phyloP scores from a whole-genome alignment of 192 early-diverging fungal species.

The Entomortierella parvispora region DNA sequence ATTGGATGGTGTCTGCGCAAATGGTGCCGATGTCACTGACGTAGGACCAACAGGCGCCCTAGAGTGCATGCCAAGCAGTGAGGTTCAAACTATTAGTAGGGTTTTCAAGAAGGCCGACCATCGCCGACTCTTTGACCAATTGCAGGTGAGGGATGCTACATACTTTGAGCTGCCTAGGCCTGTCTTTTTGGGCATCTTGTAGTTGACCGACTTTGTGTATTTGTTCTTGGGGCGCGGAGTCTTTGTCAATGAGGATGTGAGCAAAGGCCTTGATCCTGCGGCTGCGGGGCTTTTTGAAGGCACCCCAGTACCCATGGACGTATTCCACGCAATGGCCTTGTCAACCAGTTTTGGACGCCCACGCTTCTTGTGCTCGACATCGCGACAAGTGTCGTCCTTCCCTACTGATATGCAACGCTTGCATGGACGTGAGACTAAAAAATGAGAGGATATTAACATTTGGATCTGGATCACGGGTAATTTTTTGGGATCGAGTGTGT shows the following conservation, averaged over 20 bases:
- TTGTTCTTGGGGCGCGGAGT: conserved; percentile 35
- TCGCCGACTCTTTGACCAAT: too few species aligned
- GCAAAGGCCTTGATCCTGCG: neutral
- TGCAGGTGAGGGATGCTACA: too few species aligned
- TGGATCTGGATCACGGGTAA: neutral
- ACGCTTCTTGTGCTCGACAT: conserved; percentile 89
- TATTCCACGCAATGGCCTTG: conserved; percentile 58
- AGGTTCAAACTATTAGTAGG: too few species aligned
- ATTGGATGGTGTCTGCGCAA: neutral
- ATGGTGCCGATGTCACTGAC: too few species aligned
- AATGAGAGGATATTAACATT: neutral
- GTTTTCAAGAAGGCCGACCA: too few species aligned
- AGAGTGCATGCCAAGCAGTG: too few species aligned
- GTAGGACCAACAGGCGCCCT: too few species aligned
- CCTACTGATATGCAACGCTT: conserved; percentile 78
- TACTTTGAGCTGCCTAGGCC: conserved; percentile 12
- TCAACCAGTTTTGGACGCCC: conserved; percentile 84
- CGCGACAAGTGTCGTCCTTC: conserved; percentile 83
- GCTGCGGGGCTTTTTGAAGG: conserved; percentile 7
- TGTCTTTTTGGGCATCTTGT: conserved; percentile 41
- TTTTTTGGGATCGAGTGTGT: neutral
- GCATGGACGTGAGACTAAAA: conserved; percentile 77
- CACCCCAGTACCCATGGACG: conserved; percentile 22
- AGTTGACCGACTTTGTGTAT: conserved; percentile 43
- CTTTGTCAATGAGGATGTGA: conserved; percentile 14